Base-by-base conservation (phyloP, 2,329 filamentous ascomycete species). In the Diplocarpon mali region DNA sequence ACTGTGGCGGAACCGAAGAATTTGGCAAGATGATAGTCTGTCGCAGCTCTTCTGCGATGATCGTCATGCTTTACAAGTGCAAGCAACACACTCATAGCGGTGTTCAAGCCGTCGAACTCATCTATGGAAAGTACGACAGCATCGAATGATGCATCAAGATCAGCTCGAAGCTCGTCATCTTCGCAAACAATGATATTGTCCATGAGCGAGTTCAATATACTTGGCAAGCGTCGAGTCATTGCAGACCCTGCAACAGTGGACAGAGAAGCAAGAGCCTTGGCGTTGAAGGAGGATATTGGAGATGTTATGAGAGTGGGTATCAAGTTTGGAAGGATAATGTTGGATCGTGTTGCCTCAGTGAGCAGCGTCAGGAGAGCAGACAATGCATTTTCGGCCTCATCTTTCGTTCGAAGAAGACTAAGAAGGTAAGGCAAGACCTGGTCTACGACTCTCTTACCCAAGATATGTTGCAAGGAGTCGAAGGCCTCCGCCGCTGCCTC, bases 401-500 rank as follows among this genome's bases (percentile, higher is more conserved):
- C 78, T 46, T 95, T 85, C 38, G 82, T 83, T 44, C 89, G 82
- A 48, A 98, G 70, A n/a, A 96, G 75, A 60, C 78, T 90, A 59
- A 98, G 80, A 27, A 98, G 78, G 67, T 88, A 83, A 43, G 93
- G 93, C 51, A 98, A 72, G 17, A 98, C 92, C 62, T 96, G 88
- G 59, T 98, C 90, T 41, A 98, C 85, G 43, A 88, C 89, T 58
- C 79, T 84, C 72, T 95, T 96, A 69, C 92, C 92, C 51, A 96
- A 72, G 41, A 94, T 85, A 59, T 90, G 85, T 65, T 98, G 92
- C 47, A 98, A 67, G 29, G 89, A 86, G 64, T 98, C 92, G 60
- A 98, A 98, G 2, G 92, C 92, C 65, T 98, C 92, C 16, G 93
- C 92, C 20, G 93, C 92, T 46, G 92, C 87, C 64, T 98, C 92